phyloP scores from a whole-genome alignment of 1,284 basidiomycete species.

The Trametes versicolor region DNA sequence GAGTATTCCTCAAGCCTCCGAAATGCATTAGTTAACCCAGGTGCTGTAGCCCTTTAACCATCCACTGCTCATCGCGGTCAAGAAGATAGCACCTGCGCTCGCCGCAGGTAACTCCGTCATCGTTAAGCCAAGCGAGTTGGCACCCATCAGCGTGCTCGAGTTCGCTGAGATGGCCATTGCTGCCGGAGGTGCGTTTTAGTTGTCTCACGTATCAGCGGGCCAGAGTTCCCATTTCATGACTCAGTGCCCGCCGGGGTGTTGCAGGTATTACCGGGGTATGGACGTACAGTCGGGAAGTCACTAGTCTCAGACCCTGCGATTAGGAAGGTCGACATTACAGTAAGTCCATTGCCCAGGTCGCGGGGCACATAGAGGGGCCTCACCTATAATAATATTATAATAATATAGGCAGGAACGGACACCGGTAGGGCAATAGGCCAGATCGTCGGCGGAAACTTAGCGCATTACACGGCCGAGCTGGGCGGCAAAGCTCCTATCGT shows the following conservation, averaged over 20 bases:
- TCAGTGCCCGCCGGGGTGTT: slow-evolving; percentile 81
- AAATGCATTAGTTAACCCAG: too few species aligned
- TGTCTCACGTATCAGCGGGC: background rate
- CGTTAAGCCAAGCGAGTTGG: slow-evolving; percentile 79
- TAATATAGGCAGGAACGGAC: slow-evolving; percentile 75
- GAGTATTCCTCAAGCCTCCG: slow-evolving; percentile 20
- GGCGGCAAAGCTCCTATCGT: slow-evolving; percentile 87
- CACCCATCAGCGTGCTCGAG: slow-evolving; percentile 81
- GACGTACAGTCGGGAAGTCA: slow-evolving; percentile 66
- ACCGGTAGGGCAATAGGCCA: slow-evolving; percentile 77
- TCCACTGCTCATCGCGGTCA: slow-evolving; percentile 83
- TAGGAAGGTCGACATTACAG: slow-evolving; percentile 85
- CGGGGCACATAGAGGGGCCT: background rate
- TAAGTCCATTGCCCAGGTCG: slow-evolving; percentile 45
- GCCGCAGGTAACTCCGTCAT: slow-evolving; percentile 87
- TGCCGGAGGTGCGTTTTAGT: slow-evolving; percentile 66
- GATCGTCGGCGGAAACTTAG: slow-evolving; percentile 76
- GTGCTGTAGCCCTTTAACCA: slow-evolving; percentile 81
- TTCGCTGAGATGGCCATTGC: slow-evolving; percentile 71
- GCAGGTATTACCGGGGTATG: slow-evolving; percentile 77
- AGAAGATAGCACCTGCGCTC: slow-evolving; percentile 87
- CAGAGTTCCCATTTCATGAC: slow-evolving; percentile 19
- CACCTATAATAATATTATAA: too few species aligned
- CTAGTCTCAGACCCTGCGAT: slow-evolving; percentile 73
- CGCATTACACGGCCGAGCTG: slow-evolving; percentile 80